Evolutionary conservation across 306 rosid species (phyloP).

Genomic region (Quercus agrifolia): DNA sequence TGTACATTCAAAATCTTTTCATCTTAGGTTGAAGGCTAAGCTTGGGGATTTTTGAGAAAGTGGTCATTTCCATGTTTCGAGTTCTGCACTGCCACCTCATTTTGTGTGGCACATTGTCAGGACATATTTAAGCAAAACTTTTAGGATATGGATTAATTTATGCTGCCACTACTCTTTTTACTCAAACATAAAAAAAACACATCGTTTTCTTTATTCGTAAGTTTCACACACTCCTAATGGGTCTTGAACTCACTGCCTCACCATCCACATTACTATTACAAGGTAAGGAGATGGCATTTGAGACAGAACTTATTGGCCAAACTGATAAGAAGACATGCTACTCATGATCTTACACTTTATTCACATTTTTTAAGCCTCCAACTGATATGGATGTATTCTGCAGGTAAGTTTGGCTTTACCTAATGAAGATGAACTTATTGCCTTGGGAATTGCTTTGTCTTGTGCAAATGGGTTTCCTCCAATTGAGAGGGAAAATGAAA

Average conservation of each 20-base stretch:
- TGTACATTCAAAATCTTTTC: background rate
- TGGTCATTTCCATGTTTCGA: background rate
- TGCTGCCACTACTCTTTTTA: background rate
- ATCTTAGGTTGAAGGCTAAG: background rate
- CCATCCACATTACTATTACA: too few relatives aligned
- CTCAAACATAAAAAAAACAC: background rate
- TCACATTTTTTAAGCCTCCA: background rate
- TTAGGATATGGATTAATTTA: background rate
- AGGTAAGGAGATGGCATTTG: too few relatives aligned
- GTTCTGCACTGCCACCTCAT: background rate
- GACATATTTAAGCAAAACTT: background rate
- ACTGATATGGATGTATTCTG: background rate
- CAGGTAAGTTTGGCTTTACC: conserved; percentile 75
- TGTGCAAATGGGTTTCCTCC: conserved; percentile 41
- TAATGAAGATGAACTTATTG: conserved; percentile 78
- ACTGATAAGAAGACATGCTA: background rate
- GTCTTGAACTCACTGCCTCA: too few relatives aligned
- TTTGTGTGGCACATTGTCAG: background rate
- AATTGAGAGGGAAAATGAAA: conserved; percentile 32
- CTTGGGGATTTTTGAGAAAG: conserved; percentile 7
- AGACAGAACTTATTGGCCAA: too few relatives aligned
- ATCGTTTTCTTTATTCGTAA: too few relatives aligned
- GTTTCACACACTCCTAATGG: too few relatives aligned
- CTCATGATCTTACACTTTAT: conserved; percentile 5
- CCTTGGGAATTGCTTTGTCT: conserved; percentile 74